Evolutionary conservation across 352 stramenopile species (phyloP).

Genomic region (Phytophthora citricola): DNA sequence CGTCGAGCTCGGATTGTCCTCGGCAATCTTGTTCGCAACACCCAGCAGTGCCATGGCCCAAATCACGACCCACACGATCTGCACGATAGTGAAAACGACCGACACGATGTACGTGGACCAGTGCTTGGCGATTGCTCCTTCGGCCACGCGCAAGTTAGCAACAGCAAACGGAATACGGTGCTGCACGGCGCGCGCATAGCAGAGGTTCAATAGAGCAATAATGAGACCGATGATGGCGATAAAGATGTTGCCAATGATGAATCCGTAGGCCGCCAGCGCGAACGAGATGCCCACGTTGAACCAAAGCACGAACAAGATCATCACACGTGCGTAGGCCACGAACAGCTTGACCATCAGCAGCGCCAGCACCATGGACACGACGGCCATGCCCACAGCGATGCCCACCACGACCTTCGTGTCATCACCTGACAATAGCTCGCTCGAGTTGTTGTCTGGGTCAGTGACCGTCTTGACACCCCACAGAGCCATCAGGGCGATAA

Average conservation of each 20-base stretch:
- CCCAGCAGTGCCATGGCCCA: conserved; percentile 91
- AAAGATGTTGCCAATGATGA: conserved; percentile 71
- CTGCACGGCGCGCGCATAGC: conserved; percentile 88
- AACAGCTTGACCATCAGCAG: conserved; percentile 84
- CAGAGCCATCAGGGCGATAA: conserved; percentile 68
- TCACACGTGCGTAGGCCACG: conserved; percentile 73
- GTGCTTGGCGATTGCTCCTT: conserved; percentile 91
- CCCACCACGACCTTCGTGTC: conserved; percentile 70
- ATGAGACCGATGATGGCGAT: conserved; percentile 70
- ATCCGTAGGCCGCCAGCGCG: conserved; percentile 71
- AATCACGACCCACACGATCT: conserved; percentile 90
- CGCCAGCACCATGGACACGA: conserved; percentile 65
- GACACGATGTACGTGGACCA: conserved; percentile 87
- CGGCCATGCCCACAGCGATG: conserved; percentile 61
- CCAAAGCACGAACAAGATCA: conserved; percentile 89
- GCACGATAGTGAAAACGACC: conserved; percentile 88
- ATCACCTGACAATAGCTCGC: conserved; percentile 50
- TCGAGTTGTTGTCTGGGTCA: conserved; percentile 47
- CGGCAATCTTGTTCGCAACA: conserved; percentile 83
- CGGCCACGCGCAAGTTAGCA: conserved; percentile 91
- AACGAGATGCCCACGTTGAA: conserved; percentile 85
- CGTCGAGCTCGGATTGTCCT: conserved; percentile 50
- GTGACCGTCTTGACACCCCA: conserved; percentile 77
- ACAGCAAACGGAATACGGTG: conserved; percentile 95
- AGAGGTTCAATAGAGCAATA: conserved; percentile 75